Percentiles rank a stretch among this genome's conserved stretches.
Evolutionary conservation across 2,329 filamentous ascomycete species (phyloP).

Genomic region (Diplodia corticola): DNA sequence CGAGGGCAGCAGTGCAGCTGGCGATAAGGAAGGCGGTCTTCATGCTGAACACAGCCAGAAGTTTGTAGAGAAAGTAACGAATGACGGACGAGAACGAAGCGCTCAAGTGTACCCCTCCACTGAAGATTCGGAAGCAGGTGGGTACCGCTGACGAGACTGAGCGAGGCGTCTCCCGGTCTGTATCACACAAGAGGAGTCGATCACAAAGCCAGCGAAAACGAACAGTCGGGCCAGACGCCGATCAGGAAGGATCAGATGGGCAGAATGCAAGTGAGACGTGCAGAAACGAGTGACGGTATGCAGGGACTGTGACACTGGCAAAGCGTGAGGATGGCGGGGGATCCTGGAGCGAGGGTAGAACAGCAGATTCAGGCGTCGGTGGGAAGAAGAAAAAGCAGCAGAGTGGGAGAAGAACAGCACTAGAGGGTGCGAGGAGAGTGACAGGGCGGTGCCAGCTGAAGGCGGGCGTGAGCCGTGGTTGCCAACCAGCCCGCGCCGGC

Average conservation of each 20-base stretch:
- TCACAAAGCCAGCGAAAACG: constrained; percentile 6
- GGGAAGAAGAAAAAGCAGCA: not conserved
- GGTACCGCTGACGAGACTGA: not conserved
- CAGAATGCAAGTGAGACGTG: not conserved
- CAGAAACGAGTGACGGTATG: constrained; percentile 16
- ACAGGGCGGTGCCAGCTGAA: not conserved
- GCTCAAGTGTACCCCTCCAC: not conserved
- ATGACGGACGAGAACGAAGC: not conserved
- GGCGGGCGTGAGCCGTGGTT: not conserved
- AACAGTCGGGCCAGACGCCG: not conserved
- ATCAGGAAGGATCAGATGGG: not conserved
- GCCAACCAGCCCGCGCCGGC: not conserved
- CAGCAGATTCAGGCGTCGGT: no score
- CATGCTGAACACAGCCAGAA: not conserved
- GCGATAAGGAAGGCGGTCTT: not conserved
- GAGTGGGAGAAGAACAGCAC: not conserved
- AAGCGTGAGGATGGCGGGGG: not conserved
- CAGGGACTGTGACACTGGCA: constrained; percentile 10
- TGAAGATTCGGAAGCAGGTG: not conserved
- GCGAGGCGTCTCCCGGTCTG: not conserved
- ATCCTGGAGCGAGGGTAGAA: not conserved
- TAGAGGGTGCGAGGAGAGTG: not conserved
- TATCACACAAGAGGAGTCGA: not conserved
- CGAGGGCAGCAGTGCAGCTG: not conserved
- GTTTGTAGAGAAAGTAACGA: not conserved